Evolutionary conservation across 1,284 basidiomycete species (phyloP).

Genomic region (Rhodotorula sp.): DNA sequence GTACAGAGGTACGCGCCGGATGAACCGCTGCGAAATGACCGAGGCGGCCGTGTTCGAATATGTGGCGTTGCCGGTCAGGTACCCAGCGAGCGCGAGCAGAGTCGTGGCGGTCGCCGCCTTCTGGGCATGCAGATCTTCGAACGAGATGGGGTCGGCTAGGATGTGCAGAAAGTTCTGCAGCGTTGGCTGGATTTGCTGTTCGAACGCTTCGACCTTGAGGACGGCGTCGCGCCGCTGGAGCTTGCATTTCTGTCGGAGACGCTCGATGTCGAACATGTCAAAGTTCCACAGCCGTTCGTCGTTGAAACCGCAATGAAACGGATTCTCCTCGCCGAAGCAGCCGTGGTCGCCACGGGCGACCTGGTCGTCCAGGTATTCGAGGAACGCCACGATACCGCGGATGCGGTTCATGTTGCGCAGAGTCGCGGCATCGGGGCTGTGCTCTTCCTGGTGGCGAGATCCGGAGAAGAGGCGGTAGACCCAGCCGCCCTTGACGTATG

Average conservation of each 20-base stretch:
- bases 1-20: slow-evolving; percentile 31
- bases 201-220: slow-evolving; percentile 33
- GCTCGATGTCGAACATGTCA: slow-evolving; percentile 36
- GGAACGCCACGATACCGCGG: slow-evolving; percentile 46
- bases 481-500: slow-evolving; percentile 46
- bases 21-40: slow-evolving; percentile 40
- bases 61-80: slow-evolving; percentile 36
- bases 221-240: slow-evolving; percentile 27
- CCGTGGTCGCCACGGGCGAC: slow-evolving; percentile 39
- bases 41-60: slow-evolving; percentile 31
- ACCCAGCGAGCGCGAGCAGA: slow-evolving; percentile 42
- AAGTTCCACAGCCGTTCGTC: slow-evolving; percentile 43
- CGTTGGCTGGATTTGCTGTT: slow-evolving; percentile 16
- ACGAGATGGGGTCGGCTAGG: slow-evolving; percentile 8
- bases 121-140: slow-evolving; percentile 18
- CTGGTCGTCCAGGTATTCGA: slow-evolving; percentile 46
- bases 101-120: slow-evolving; percentile 33
- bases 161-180: slow-evolving; percentile 7
- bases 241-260: slow-evolving; percentile 37
- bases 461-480: slow-evolving; percentile 48
- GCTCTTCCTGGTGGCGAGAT: slow-evolving; percentile 44
- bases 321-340: slow-evolving; percentile 25
- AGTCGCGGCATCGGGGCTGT: slow-evolving; percentile 41
- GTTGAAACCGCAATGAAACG: slow-evolving; percentile 42
- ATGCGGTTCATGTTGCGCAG: slow-evolving; percentile 46